phyloP scores from a whole-genome alignment of 805 yeast species.

The Metschnikowia sp. region DNA sequence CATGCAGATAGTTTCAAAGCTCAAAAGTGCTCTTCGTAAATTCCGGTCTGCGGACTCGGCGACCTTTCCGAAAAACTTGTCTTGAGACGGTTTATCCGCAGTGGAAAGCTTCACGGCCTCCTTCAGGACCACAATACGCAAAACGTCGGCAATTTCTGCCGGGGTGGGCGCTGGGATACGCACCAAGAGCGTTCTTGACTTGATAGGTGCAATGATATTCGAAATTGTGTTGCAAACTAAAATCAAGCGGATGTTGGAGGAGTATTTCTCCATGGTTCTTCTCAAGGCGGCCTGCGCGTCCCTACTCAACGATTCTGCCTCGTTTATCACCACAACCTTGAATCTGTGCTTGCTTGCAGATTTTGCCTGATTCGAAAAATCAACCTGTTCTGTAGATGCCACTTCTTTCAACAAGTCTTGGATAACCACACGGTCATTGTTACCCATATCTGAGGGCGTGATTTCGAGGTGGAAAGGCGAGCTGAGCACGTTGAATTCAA shows the following conservation, averaged over 20 bases:
- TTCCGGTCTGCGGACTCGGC: slow-evolving; percentile 63
- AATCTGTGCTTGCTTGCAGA: slow-evolving; percentile 48
- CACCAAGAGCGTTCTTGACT: slow-evolving; percentile 86
- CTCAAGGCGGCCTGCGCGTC: slow-evolving; percentile 96
- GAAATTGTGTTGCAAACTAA: slow-evolving; percentile 87
- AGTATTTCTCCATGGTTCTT: slow-evolving; percentile 94
- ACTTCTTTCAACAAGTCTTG: slow-evolving; percentile 92
- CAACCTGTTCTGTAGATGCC: slow-evolving; percentile 95
- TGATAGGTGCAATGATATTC: slow-evolving; percentile 88
- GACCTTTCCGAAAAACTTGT: slow-evolving; percentile 45
- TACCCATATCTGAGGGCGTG: slow-evolving; percentile 96
- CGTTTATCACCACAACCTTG: slow-evolving; percentile 82
- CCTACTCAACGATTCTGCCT: slow-evolving; percentile 83
- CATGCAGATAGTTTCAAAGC: slow-evolving; percentile 79
- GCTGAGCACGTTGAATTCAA: slow-evolving; percentile 91
- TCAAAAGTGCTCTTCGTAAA: slow-evolving; percentile 70
- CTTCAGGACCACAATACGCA: slow-evolving; percentile 51
- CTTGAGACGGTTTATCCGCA: slow-evolving; percentile 32
- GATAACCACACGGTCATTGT: slow-evolving; percentile 89
- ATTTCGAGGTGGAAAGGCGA: slow-evolving; percentile 89
- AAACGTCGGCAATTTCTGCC: slow-evolving; percentile 54
- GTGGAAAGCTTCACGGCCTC: slow-evolving; percentile 50
- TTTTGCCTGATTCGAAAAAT: slow-evolving; percentile 51
- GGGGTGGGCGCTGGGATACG: slow-evolving; percentile 78
- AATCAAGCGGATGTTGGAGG: slow-evolving; percentile 79